A percentile compares a stretch with the other conserved stretches of the same genome.
phyloP scores from a whole-genome alignment of 129 eudicot genomes.

The Kitagawia praeruptora region DNA sequence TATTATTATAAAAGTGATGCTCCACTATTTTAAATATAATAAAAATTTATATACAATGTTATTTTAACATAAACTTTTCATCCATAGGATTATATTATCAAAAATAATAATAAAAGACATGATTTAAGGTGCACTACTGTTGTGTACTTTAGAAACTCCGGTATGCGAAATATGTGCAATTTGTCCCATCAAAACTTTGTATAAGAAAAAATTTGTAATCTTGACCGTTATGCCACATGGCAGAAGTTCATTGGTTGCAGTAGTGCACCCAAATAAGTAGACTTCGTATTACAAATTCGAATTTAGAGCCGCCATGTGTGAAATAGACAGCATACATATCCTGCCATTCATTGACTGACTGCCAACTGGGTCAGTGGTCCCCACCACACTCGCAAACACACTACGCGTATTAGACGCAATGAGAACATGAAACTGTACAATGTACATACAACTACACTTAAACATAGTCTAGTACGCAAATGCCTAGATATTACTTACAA shows the following conservation, averaged over 20 bases:
- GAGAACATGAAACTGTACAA: background rate
- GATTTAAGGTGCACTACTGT: too few relatives aligned
- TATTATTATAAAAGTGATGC: too few relatives aligned
- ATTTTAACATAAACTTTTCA: too few relatives aligned
- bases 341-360: background rate
- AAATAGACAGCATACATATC: background rate
- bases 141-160: too few relatives aligned
- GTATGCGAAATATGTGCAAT: too few relatives aligned
- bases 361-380: background rate
- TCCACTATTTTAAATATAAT: too few relatives aligned
- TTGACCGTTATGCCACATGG: background rate
- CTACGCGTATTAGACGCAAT: slow-evolving; percentile 6
- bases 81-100: too few relatives aligned
- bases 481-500: background rate
- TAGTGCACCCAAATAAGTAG: too few relatives aligned
- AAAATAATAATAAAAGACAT: too few relatives aligned
- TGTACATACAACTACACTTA: background rate
- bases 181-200: too few relatives aligned
- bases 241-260: background rate
- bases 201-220: too few relatives aligned
- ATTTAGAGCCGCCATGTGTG: background rate
- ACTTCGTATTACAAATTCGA: background rate
- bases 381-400: background rate
- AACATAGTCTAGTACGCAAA: background rate
- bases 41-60: too few relatives aligned